A percentile compares a stretch with the other conserved stretches of the same genome.
These are phyloP conservation scores for Carpinus viminea DNA, from an alignment of 306 rosid genomes.

Conservation along the genomic window DNA sequence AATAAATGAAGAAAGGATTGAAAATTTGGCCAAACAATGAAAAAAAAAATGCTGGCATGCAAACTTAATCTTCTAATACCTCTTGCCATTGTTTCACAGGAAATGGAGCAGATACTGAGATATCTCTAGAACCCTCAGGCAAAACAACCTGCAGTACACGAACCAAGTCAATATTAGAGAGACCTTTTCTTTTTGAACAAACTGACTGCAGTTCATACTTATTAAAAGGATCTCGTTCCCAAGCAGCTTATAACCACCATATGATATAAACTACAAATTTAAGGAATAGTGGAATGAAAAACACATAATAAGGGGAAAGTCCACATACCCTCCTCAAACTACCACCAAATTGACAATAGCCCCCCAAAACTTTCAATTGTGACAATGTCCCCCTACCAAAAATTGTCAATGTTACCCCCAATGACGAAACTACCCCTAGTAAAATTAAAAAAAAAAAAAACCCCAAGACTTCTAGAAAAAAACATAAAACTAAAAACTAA, in stretches of 20 bases:
- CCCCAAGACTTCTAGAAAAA: no score
- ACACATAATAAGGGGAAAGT: not conserved
- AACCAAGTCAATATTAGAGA: constrained; percentile 14
- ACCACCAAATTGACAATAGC: no score
- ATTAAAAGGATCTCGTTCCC: not conserved
- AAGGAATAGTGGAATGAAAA: not conserved
- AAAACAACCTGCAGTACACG: constrained; percentile 82
- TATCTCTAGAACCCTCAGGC: constrained; percentile 87
- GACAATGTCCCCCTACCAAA: no score
- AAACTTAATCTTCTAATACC: constrained; percentile 48
- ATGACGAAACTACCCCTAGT: no score
- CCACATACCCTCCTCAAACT: no score
- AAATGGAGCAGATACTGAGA: constrained; percentile 74
- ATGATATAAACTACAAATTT: not conserved
- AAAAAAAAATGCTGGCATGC: constrained; percentile 11
- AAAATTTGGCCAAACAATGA: constrained; percentile 23
- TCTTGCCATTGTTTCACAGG: constrained; percentile 70
- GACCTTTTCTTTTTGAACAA: constrained; percentile 9
- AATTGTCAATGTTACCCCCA: no score
- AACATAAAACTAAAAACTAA: no score
- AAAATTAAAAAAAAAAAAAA: no score
- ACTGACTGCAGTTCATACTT: constrained; percentile 21
- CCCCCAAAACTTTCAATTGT: no score
- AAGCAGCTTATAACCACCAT: not conserved
- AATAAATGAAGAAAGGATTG: not conserved